Evolutionary conservation across 2,329 filamentous ascomycete genomes (phyloP), one percentile per base, ranked within the genome.

Genomic region (Uncinocarpus reesii): DNA sequence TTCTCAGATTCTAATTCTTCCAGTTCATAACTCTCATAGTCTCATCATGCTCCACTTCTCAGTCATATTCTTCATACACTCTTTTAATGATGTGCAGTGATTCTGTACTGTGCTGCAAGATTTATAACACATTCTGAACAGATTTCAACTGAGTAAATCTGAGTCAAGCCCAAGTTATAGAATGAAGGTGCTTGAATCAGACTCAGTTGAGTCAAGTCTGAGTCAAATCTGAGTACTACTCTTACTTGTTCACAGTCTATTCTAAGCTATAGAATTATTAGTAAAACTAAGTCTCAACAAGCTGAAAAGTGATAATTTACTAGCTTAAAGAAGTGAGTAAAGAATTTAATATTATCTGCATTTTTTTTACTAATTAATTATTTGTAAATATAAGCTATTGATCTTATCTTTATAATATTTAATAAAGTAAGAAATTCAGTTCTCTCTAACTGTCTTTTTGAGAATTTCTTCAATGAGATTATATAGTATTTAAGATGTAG

Each of bases 301-400:
- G 35, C 8, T 18, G 7, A 13, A 21, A 47, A 48, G 15, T 26
- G n/a, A 28, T 10, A 26, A 20, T 16, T 36, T 41, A 47, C 43
- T 31, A 47, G 31, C 21, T 29, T 23, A 40, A 44, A 51, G 21
- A 28, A 51, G 29, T 41, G 24, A 4, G 7, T 28, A 41, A 40
- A 51, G 23, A 46, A 41, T 24, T 23, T 21, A 20, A 21, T 26
- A 31, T 51, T 51, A 47, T 51, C 45, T 23, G 45, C 45, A 18
- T 18, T 36, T 15, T 48, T 34, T 18, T n/a, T 42, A 16, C 29
- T 46, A n/a, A 40, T 52, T 18, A 26, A 52, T 46, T 21, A 16
- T n/a, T 20, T 8, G 18, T 32, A 49, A n/a, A 28, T 52, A 47
- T 28, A 52, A 10, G 31, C 31, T 42, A 20, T 42, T 35, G 5